These are phyloP conservation scores for Boechera divaricarpa DNA, from an alignment of 345 rosid species.

Conservation along the genomic window DNA sequence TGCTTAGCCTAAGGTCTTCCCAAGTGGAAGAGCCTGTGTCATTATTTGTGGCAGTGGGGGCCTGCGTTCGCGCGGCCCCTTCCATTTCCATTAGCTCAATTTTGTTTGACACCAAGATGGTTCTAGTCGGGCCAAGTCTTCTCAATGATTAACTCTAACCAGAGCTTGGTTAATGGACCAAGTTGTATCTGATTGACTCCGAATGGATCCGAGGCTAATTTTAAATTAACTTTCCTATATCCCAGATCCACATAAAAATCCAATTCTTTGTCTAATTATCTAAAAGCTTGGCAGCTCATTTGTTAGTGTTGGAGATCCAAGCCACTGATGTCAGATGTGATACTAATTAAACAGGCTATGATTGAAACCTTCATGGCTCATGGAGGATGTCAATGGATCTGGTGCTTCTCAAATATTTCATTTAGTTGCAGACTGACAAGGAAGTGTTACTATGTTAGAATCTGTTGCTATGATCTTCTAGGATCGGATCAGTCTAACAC, in stretches of 20 bases:
- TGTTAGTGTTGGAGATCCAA: too few relatives aligned
- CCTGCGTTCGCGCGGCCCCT: slow-evolving; percentile 35
- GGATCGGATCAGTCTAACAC: neutral
- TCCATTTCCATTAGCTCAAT: neutral
- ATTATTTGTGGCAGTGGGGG: slow-evolving; percentile 21
- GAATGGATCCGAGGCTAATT: too few relatives aligned
- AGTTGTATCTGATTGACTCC: neutral
- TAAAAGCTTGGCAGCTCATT: too few relatives aligned
- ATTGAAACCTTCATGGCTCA: neutral
- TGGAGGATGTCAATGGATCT: slow-evolving; percentile 11
- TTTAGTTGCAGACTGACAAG: neutral
- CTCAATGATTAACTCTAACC: neutral
- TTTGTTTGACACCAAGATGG: neutral
- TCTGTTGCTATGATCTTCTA: neutral
- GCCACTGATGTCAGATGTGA: too few relatives aligned
- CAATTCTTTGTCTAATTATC: too few relatives aligned
- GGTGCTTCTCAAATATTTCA: neutral
- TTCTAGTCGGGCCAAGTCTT: neutral
- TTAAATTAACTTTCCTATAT: too few relatives aligned
- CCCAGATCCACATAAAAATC: too few relatives aligned
- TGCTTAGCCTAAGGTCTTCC: slow-evolving; percentile 25
- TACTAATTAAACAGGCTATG: too few relatives aligned
- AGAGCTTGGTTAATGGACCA: neutral
- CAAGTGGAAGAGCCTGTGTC: slow-evolving; percentile 22
- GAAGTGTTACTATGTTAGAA: neutral